Base-by-base conservation (phyloP, 495 filamentous ascomycete genomes). In the Penicillium taxi region DNA sequence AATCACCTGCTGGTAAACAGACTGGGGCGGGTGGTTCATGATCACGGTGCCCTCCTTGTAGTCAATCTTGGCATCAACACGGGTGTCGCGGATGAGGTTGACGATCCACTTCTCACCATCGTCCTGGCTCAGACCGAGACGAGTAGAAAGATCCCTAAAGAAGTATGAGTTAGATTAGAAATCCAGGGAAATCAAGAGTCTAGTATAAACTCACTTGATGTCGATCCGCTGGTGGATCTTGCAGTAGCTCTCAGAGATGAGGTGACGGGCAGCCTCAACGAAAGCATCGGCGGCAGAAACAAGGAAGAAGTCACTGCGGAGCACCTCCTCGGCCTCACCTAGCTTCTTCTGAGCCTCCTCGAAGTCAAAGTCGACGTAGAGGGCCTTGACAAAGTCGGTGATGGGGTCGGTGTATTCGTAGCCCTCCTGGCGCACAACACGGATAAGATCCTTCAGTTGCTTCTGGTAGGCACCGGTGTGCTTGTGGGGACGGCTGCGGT, bases 31-130 rank as follows among this genome's bases (percentile, higher is more conserved):
- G 68, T 98, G 91, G 69, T 98, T 98, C 91, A 98, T 98, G 41
- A 98, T 79, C 18, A 98, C 91, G 26, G 91, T 98, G 48, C 91
- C 91, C 66, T 89, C 86, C 70, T 96, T 84, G 67, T 94, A 96
- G 62, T 98, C 91, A 47, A 98, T 93, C 77, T 98, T 98, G 44
- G 93, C 91, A 52, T 98, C 91, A 26, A 98, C 85, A 34, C 91
- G 75, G 2, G 91, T 98, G 59, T 98, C 91, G 41, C 91, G 80
- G 66, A 98, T 98, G 28, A 96, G 75, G 68, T 98, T 98, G 42
- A 98, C 91, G 47, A 98, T 98, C 93, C 93, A 96, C 72, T 96
- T 96, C 78, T 98, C 91, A 47, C 93, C 91, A 50, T 94, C 91
- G 52, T 94, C 87, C 52, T 86, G 77, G 53, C 78, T 84, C 42